Base-by-base conservation (phyloP, 768 basidiomycete species). In the Mycena rosella region DNA sequence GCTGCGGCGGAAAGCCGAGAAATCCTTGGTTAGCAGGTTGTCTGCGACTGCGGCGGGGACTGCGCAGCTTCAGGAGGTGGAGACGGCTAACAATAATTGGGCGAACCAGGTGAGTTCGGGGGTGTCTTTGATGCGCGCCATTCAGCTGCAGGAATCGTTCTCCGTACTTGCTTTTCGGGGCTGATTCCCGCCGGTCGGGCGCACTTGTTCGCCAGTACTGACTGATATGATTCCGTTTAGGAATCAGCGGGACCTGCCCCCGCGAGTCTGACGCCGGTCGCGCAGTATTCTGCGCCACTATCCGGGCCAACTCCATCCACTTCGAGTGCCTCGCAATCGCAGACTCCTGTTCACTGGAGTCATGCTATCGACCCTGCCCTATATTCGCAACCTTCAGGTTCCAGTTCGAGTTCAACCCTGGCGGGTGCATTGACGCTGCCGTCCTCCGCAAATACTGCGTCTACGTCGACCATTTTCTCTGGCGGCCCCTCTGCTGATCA, bases 1-100 rank as follows among this genome's bases (percentile, higher is more conserved):
- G 18, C 82, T 83, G 6, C 81, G 83, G 61, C 76, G 86, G 63
- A 88, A 87, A 73, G 69, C 80, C 68, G 87, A 89, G 74, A 88
- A 87, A 73, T 82, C 81, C 0, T 79, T 82, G 8, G 69, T 82
- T 11, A 55, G 27, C 27, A 34, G 45, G 11, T 8, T 63, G 14
- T 63, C 67, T 40, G 42, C 42, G n/a, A 44, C 20, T n/a, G 15
- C 42, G 7, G 20, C 40, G n/a, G 17, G 53, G 5, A 22, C n/a
- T n/a, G n/a, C 49, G 40, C 49, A 52, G 24, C 48, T 38, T 15
- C 52, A 24, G 38, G 59, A 54, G 38, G n/a, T 42, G 49, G 27
- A 63, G 42, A 15, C 47, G 14, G 30, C 18, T 24, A 6, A n/a
- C n/a, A n/a, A n/a, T n/a, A n/a, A 32, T 59, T 63, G 26, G 57